These are phyloP conservation scores for Primulina tabacum DNA, from an alignment of 257 asterid species.

Conservation along the genomic window DNA sequence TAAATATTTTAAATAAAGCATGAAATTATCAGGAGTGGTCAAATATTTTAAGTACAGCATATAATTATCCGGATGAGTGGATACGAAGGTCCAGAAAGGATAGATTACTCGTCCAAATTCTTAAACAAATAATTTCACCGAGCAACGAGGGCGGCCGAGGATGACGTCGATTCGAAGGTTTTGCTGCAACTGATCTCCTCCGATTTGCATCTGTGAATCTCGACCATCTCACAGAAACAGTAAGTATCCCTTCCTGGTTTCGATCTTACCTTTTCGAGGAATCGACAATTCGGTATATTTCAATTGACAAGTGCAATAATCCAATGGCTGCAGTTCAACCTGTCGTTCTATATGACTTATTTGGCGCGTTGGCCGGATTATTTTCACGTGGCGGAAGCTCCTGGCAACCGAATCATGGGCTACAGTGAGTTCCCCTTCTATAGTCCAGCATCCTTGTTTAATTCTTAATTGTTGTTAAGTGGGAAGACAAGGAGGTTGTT, in stretches of 20 bases:
- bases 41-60: too few relatives aligned
- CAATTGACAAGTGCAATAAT: not conserved
- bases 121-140: not conserved
- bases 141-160: slow-evolving; percentile 1
- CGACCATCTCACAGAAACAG: slow-evolving; percentile 93
- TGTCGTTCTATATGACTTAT: slow-evolving; percentile 90
- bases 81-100: too few relatives aligned
- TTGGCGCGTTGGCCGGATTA: slow-evolving; percentile 98
- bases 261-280: not conserved
- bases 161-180: slow-evolving; percentile 93
- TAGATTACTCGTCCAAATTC: not conserved
- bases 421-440: slow-evolving; percentile 40
- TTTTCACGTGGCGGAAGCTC: slow-evolving; percentile 89
- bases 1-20: too few relatives aligned
- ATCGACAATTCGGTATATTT: not conserved
- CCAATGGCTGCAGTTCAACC: slow-evolving; percentile 43
- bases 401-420: slow-evolving; percentile 71
- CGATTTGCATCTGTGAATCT: slow-evolving; percentile 83
- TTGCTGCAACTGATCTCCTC: slow-evolving; percentile 94
- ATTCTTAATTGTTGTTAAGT: not conserved
- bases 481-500: not conserved
- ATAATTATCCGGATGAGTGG: too few relatives aligned
- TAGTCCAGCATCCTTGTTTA: not conserved
- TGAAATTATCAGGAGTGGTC: too few relatives aligned
- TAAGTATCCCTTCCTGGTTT: slow-evolving; percentile 18